Evolutionary conservation across 768 basidiomycete species (phyloP).

Genomic region (Rhizopogon vesiculosus): DNA sequence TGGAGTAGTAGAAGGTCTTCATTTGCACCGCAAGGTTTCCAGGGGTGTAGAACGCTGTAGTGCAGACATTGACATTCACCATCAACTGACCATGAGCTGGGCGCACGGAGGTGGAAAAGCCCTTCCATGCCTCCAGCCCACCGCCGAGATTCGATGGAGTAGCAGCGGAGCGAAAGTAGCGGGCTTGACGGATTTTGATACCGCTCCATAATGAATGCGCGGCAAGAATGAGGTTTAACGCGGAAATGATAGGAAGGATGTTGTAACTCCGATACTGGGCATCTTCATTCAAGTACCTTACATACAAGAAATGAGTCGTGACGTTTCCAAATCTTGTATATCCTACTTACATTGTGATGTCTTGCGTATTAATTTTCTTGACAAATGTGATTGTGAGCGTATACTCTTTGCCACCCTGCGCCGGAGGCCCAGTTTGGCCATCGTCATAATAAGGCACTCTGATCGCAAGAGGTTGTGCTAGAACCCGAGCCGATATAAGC

Average conservation of each 20-base stretch:
- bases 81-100: slow-evolving; percentile 40
- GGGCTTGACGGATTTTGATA: slow-evolving; percentile 47
- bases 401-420: slow-evolving; percentile 33
- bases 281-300: slow-evolving; percentile 44
- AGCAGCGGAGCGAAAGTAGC: slow-evolving; percentile 38
- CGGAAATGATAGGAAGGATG: slow-evolving; percentile 41
- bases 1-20: slow-evolving; percentile 37
- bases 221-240: slow-evolving; percentile 46
- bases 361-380: slow-evolving; percentile 40
- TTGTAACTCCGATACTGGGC: slow-evolving; percentile 39
- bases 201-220: slow-evolving; percentile 41
- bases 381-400: slow-evolving; percentile 38
- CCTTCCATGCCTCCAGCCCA: slow-evolving; percentile 59
- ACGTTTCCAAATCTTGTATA: background rate
- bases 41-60: slow-evolving; percentile 39
- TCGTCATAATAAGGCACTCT: slow-evolving; percentile 41
- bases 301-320: background rate
- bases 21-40: slow-evolving; percentile 42
- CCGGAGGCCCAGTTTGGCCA: slow-evolving; percentile 31
- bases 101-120: slow-evolving; percentile 37
- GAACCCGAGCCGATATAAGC: slow-evolving; percentile 34
- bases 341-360: slow-evolving; percentile 32
- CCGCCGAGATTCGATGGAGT: slow-evolving; percentile 33
- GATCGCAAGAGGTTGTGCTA: slow-evolving; percentile 39
- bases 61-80: slow-evolving; percentile 53